These are phyloP conservation scores for Iris pallida DNA, from an alignment of 116 monocot species.

Conservation along the genomic window DNA sequence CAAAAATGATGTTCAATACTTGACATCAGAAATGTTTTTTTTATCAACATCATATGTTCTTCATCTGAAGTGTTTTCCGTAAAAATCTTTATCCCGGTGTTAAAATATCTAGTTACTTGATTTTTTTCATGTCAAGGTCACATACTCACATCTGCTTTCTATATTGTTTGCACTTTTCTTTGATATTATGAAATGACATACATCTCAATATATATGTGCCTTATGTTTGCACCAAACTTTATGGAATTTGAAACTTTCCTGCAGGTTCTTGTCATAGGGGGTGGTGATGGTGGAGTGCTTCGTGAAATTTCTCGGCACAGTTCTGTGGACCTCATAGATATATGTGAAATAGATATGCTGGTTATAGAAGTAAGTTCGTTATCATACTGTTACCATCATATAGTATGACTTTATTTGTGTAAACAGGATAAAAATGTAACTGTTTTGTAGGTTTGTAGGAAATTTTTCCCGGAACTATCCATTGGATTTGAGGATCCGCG, in stretches of 20 bases:
- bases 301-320: slow-evolving; percentile 81
- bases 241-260: slow-evolving; percentile 5
- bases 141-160: no score
- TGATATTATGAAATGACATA: no score
- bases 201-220: background rate
- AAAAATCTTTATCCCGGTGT: no score
- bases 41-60: no score
- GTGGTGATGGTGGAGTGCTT: slow-evolving; percentile 98
- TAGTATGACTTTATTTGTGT: background rate
- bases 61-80: no score
- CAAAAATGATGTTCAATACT: no score
- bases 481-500: slow-evolving; percentile 95
- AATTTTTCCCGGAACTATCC: slow-evolving; percentile 74
- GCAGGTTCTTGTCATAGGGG: slow-evolving; percentile 95
- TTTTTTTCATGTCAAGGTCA: no score
- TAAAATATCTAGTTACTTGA: no score
- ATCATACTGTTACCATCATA: background rate
- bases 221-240: slow-evolving; percentile 1
- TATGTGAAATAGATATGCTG: slow-evolving; percentile 97
- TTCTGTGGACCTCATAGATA: slow-evolving; percentile 87
- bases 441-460: slow-evolving; percentile 55
- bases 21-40: no score
- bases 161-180: background rate
- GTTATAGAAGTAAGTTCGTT: slow-evolving; percentile 74
- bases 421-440: background rate